A percentile compares a stretch with the other conserved stretches of the same genome.
These are phyloP conservation scores for Saccharomycopsis olivae DNA, from an alignment of 805 yeast genomes.

Conservation along the genomic window DNA sequence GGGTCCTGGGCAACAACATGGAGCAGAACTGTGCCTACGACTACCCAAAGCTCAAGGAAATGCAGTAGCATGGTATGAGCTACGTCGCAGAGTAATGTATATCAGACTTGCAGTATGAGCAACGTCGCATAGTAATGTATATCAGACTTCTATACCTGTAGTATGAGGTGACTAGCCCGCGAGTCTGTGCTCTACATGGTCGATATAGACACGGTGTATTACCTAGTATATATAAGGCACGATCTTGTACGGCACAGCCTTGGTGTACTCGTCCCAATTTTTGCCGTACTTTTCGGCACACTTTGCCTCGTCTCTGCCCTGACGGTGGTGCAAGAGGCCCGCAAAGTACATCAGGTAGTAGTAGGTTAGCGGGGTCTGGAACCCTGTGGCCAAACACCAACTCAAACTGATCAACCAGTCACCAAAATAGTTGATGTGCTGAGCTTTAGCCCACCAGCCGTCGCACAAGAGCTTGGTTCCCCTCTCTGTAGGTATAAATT, in stretches of 20 bases:
- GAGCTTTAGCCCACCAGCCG: conserved; percentile 95
- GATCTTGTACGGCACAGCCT: conserved; percentile 76
- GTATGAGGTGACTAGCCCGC: too few relatives aligned
- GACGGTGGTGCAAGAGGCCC: conserved; percentile 75
- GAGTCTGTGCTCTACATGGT: too few relatives aligned
- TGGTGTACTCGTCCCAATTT: conserved; percentile 77
- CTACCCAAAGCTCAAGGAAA: too few relatives aligned
- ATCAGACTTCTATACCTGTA: too few relatives aligned
- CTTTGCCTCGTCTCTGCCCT: conserved; percentile 82
- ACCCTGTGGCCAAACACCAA: conserved; percentile 89
- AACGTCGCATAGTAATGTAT: too few relatives aligned
- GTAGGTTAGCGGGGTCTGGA: conserved; percentile 71
- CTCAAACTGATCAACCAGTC: conserved; percentile 89
- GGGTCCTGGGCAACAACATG: too few relatives aligned
- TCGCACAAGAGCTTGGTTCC: conserved; percentile 76
- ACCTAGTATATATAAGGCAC: conserved; percentile 78
- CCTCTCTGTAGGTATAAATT: conserved; percentile 58
- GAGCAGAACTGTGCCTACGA: too few relatives aligned
- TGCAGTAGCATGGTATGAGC: too few relatives aligned
- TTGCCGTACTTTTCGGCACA: conserved; percentile 80
- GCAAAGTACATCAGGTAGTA: conserved; percentile 82
- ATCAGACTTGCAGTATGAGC: too few relatives aligned
- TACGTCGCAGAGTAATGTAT: too few relatives aligned
- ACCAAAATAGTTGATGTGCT: conserved; percentile 91
- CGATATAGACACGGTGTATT: too few relatives aligned